A percentile compares a stretch with the other conserved stretches of the same genome.
phyloP scores from a whole-genome alignment of 2,329 filamentous ascomycete species.

The Hypoxylon sp. region DNA sequence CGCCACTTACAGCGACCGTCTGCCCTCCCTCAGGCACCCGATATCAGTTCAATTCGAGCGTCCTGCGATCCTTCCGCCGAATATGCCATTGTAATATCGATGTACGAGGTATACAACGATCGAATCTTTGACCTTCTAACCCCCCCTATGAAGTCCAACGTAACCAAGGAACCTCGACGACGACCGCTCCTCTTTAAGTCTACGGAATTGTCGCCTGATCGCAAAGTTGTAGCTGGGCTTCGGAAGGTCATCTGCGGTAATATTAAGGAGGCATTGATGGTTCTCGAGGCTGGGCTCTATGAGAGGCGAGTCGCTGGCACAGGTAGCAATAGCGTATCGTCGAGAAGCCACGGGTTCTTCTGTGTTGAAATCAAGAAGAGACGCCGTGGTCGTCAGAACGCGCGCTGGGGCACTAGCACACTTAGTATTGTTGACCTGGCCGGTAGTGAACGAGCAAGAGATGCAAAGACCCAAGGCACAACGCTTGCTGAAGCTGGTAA shows the following conservation, averaged over 20 bases:
- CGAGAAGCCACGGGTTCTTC: conserved; percentile 95
- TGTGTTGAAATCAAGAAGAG: conserved; percentile 94
- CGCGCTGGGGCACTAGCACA: conserved; percentile 80
- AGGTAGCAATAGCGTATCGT: conserved; percentile 91
- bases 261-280: conserved; percentile 86
- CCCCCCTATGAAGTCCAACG: conserved; percentile 68
- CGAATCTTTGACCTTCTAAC: conserved; percentile 94
- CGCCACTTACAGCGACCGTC: conserved; percentile 77
- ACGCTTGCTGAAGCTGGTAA: conserved; percentile 96
- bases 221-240: conserved; percentile 94
- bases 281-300: conserved; percentile 88
- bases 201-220: conserved; percentile 87
- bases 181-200: conserved; percentile 90
- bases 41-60: conserved; percentile 78
- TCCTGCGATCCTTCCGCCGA: conserved; percentile 77
- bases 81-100: conserved; percentile 90
- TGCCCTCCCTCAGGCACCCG: conserved; percentile 78
- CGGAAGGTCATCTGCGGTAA: conserved; percentile 89
- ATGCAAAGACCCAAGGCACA: conserved; percentile 92
- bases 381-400: conserved; percentile 60
- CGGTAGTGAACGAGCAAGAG: conserved; percentile 91
- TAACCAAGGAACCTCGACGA: conserved; percentile 79
- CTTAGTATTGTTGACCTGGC: conserved; percentile 93
- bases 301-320: conserved; percentile 91
- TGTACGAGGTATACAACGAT: conserved; percentile 99